These are phyloP conservation scores for Solanum pinnatisectum DNA, from an alignment of 257 asterid genomes.

Conservation along the genomic window DNA sequence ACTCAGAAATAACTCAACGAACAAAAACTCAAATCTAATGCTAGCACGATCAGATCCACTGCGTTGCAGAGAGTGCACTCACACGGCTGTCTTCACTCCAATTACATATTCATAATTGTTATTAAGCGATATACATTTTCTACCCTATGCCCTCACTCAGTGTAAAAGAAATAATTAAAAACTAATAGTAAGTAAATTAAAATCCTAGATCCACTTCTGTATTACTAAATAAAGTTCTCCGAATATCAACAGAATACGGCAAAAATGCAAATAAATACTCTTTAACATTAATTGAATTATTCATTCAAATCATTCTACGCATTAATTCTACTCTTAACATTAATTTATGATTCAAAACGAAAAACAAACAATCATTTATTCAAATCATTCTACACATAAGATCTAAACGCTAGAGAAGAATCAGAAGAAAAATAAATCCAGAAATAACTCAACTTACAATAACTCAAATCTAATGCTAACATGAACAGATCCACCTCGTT, in stretches of 20 bases:
- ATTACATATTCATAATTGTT: not conserved
- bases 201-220: not conserved
- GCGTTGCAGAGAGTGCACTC: not conserved
- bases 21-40: not conserved
- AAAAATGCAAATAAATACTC: not conserved
- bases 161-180: not conserved
- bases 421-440: not conserved
- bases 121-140: not conserved
- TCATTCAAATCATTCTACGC: not conserved
- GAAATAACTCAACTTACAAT: not conserved
- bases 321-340: not conserved
- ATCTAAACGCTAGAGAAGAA: not conserved
- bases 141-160: not conserved
- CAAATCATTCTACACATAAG: not conserved
- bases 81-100: not conserved
- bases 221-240: not conserved
- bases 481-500: not conserved
- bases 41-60: not conserved
- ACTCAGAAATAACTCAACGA: not conserved
- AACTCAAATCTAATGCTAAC: not conserved
- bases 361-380: not conserved
- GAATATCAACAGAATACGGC: not conserved
- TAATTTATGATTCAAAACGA: not conserved
- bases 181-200: not conserved
- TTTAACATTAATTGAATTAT: not conserved